These are phyloP conservation scores for Aureobasidium zeae DNA, from an alignment of 2,329 filamentous ascomycete genomes.

Conservation along the genomic window DNA sequence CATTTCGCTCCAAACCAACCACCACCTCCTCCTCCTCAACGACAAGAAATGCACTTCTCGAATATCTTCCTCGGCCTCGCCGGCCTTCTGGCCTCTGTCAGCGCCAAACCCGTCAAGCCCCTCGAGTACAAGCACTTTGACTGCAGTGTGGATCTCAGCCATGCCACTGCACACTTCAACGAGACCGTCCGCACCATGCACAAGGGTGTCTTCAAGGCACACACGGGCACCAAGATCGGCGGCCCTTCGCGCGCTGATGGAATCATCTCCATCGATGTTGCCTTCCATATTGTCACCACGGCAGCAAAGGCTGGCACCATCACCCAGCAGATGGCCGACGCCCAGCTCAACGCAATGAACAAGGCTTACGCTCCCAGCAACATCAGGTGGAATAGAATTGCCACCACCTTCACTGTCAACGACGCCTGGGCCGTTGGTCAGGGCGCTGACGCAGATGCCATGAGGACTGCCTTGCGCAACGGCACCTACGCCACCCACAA, in stretches of 20 bases:
- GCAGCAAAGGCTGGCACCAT: conserved; percentile 29
- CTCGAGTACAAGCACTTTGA: conserved; percentile 30
- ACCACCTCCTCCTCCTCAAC: conserved; percentile 5
- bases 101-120: conserved; percentile 5
- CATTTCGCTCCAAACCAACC: background rate
- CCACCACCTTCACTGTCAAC: conserved; percentile 44
- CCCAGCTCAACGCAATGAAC: conserved; percentile 34
- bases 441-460: conserved; percentile 38
- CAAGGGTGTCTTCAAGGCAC: conserved; percentile 21
- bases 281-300: conserved; percentile 39
- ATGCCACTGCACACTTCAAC: conserved; percentile 33
- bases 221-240: conserved; percentile 24
- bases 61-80: conserved; percentile 15
- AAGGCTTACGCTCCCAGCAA: conserved; percentile 40
- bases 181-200: conserved; percentile 30
- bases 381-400: conserved; percentile 43
- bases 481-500: conserved; percentile 48
- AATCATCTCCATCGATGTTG: conserved; percentile 32
- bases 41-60: conserved; percentile 16
- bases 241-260: conserved; percentile 17
- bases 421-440: conserved; percentile 44
- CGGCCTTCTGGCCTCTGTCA: conserved; percentile 16
- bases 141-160: conserved; percentile 32
- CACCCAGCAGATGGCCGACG: conserved; percentile 33
- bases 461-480: conserved; percentile 46